Percentiles rank a stretch among this genome's conserved stretches.
These are phyloP conservation scores for Paramecium biaurelia DNA, from an alignment of 73 alveolate species.

Conservation along the genomic window DNA sequence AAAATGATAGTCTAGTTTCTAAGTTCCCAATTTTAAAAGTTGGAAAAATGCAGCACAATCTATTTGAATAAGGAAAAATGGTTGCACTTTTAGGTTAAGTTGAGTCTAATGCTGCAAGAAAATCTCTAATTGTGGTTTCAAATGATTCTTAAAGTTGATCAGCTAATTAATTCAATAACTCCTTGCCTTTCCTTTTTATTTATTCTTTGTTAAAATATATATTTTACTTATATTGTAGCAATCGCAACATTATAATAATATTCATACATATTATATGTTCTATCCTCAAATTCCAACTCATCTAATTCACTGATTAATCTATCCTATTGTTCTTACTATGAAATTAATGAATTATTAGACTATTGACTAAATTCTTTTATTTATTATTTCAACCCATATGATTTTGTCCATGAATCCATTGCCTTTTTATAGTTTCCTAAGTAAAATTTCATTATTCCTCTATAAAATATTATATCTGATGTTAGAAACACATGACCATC, in stretches of 20 bases:
- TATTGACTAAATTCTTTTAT: not conserved
- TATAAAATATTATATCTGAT: conserved; percentile 52
- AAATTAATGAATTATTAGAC: not conserved
- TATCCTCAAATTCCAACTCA: conserved; percentile 57
- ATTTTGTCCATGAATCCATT: conserved; percentile 19
- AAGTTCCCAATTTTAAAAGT: conserved; percentile 19
- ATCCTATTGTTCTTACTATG: not conserved
- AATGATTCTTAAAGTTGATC: not conserved
- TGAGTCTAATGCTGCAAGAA: not conserved
- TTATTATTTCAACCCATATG: conserved; percentile 41
- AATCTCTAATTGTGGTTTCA: conserved; percentile 16
- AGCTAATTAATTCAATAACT: conserved; percentile 16
- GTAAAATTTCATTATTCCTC: conserved; percentile 55
- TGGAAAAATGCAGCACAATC: conserved; percentile 60
- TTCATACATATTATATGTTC: conserved; percentile 64
- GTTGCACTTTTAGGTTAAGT: not conserved
- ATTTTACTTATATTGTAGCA: not conserved
- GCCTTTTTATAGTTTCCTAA: conserved; percentile 53
- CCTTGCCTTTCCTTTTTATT: conserved; percentile 31
- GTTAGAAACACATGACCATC: conserved; percentile 44
- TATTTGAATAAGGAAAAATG: conserved; percentile 46
- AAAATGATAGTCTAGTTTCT: conserved; percentile 15
- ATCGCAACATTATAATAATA: conserved; percentile 56
- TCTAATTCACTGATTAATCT: conserved; percentile 53
- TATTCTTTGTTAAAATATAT: conserved; percentile 16